Base-by-base conservation (phyloP, 2,329 filamentous ascomycete species). In the Pyrenophora teres region DNA sequence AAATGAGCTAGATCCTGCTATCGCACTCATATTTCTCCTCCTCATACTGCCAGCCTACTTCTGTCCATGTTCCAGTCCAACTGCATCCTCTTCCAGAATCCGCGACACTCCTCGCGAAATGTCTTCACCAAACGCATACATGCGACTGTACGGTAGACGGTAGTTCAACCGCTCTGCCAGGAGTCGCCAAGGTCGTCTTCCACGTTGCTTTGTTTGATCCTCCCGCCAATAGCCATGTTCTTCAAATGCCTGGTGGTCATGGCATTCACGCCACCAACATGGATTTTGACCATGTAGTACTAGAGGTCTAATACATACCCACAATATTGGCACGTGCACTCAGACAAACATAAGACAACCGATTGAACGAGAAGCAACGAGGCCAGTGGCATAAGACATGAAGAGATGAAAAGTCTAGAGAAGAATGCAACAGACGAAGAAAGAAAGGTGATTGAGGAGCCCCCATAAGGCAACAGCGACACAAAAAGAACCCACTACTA, bases 261-360 rank as follows among this genome's bases (percentile, higher is more conserved):
- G 3, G 68, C 76, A 50, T 79, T 79, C 6, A 79, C 63, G 4
- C 71, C 68, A 5, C 76, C 78, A 6, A 74, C 63, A 45, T 70
- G 73, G 31, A 79, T 59, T 44, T 74, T 75, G 52, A 79, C 61
- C 1, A 72, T 69, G 48, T 76, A 79, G 0, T 40, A 16, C 18
- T 45, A 15, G 32, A 15, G 15, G 15, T 15, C 15, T 15, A 15
- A 15, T 15, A 15, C 15, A 15, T 15, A 15, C 15, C 15, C 15
- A 15, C 15, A 15, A 15, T 1, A 15, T 15, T 15, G 15, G 15
- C 15, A 15, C 15, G 15, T 15, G 15, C 15, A 15, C 15, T 15
- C 15, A 1, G 15, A 1, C 15, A 15, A 15, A 15, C 15, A 15
- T 15, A 15, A 15, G 15, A 1, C 15, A 15, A 15, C 15, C 15